These are phyloP conservation scores for Pisolithus marmoratus DNA, from an alignment of 768 basidiomycete species.

Conservation along the genomic window DNA sequence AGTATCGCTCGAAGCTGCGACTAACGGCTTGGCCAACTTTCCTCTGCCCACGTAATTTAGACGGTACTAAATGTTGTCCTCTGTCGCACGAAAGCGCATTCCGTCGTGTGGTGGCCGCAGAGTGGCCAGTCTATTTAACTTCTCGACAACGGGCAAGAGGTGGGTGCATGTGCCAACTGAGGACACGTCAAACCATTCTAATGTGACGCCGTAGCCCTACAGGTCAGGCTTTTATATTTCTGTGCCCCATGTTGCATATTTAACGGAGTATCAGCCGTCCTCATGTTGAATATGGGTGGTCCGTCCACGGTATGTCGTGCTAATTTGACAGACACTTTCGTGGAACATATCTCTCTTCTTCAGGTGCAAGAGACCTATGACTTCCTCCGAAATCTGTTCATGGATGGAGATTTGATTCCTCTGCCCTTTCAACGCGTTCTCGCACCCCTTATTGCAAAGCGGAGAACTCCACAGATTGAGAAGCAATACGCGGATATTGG, in stretches of 20 bases:
- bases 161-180: slow-evolving; percentile 15
- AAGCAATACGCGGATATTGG: slow-evolving; percentile 93
- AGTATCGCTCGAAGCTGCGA: too few relatives aligned
- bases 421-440: slow-evolving; percentile 85
- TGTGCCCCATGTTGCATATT: slow-evolving; percentile 10
- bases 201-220: slow-evolving; percentile 45
- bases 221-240: slow-evolving; percentile 34
- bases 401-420: slow-evolving; percentile 90
- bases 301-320: slow-evolving; percentile 72
- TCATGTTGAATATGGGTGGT: slow-evolving; percentile 99
- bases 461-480: slow-evolving; percentile 90
- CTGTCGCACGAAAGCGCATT: slow-evolving; percentile 11
- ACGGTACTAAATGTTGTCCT: slow-evolving; percentile 24
- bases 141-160: slow-evolving; percentile 40
- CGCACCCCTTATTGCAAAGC: slow-evolving; percentile 83
- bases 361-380: slow-evolving; percentile 90
- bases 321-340: not conserved
- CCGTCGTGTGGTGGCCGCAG: slow-evolving; percentile 29
- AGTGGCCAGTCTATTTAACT: slow-evolving; percentile 40
- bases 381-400: slow-evolving; percentile 89
- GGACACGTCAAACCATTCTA: slow-evolving; percentile 5
- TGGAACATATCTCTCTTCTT: not conserved
- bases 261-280: slow-evolving; percentile 53
- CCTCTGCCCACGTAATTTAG: not conserved
- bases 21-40: too few relatives aligned